Base-by-base conservation (phyloP, 164 flowering plant species). In the Cinnamomum micranthum region DNA sequence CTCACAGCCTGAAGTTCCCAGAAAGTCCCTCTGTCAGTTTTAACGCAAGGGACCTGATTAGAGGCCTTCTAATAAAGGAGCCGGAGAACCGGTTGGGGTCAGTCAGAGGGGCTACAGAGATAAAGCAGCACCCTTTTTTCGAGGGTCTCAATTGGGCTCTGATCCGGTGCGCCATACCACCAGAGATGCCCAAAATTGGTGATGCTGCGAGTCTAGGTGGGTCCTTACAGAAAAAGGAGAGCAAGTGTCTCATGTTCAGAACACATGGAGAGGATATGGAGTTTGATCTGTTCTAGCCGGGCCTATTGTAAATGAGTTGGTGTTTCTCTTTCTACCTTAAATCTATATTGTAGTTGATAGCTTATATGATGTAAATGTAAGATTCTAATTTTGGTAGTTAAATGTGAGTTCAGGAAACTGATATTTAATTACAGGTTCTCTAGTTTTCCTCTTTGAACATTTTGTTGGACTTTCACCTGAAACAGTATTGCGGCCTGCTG, bases 131-230 rank as follows among this genome's bases (percentile, higher is more conserved):
- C 73, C 81, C 89, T 0, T 94, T 89, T 80, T 94, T 92, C 31
- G 87, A 89, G 70, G 97, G 96, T 59, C 72, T 92, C 78, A 94
- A 94, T 67, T 92, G 94, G 95, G 97, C 97, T 13, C 76, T 92
- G 73, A 85, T 94, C 27, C 84, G 98, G 19, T 94, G 93, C 71
- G 82, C 92, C 1, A 24, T 82, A 3, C 98, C 97, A 33, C 96
- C 98, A 0, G 92, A 88, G 84, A 74, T 87, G 75, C 95, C 95
- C 9, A 84, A 77, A 79, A 35, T 74, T 4, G 76, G 58, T 22
- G 89, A 87, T 67, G n/a, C 76, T 15, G 85, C 78, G 60, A 47
- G 69, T 47, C 67, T 13, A 9, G 66, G 65, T 25, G 33, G 33
- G 4, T 17, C 73, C 23, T 75, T 73, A 20, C 82, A 77, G 68